phyloP scores from a whole-genome alignment of 2,329 filamentous ascomycete species.

The Aureobasidium melanogenum region DNA sequence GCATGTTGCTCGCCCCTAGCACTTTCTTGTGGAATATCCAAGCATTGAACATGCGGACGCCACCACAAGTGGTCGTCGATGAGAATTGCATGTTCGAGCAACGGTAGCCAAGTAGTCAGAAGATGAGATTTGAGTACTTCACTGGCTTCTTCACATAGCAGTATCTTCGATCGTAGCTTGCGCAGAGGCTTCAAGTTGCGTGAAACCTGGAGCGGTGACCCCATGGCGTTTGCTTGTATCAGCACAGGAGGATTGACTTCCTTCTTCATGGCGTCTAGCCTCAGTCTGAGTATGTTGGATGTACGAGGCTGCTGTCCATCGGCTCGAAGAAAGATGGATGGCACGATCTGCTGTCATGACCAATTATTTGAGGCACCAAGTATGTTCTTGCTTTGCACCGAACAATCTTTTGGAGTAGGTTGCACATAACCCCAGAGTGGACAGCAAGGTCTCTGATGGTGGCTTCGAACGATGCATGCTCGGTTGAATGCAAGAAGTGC shows the following conservation, averaged over 20 bases:
- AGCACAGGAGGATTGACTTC: constrained; percentile 34
- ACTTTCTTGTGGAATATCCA: constrained; percentile 42
- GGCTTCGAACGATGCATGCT: no score
- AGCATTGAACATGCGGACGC: constrained; percentile 47
- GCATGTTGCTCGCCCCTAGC: constrained; percentile 40
- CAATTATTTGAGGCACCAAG: no score
- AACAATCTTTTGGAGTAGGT: no score
- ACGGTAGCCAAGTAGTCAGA: constrained; percentile 50
- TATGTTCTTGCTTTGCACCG: no score
- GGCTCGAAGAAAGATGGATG: no score
- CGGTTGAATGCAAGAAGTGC: no score
- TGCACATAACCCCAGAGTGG: no score
- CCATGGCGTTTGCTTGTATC: constrained; percentile 43
- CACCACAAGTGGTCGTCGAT: constrained; percentile 57
- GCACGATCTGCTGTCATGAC: no score
- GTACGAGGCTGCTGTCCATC: no score
- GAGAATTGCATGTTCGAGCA: constrained; percentile 51
- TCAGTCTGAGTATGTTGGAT: no score
- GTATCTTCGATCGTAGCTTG: constrained; percentile 43
- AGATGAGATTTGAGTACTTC: constrained; percentile 58
- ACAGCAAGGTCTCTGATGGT: no score
- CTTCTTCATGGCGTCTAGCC: constrained; percentile 21
- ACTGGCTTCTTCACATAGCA: constrained; percentile 60
- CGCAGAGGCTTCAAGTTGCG: constrained; percentile 42
- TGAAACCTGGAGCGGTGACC: constrained; percentile 50